These are phyloP conservation scores for Actinomortierella wolfii DNA, from an alignment of 371 early-diverging fungal genomes.

Conservation along the genomic window DNA sequence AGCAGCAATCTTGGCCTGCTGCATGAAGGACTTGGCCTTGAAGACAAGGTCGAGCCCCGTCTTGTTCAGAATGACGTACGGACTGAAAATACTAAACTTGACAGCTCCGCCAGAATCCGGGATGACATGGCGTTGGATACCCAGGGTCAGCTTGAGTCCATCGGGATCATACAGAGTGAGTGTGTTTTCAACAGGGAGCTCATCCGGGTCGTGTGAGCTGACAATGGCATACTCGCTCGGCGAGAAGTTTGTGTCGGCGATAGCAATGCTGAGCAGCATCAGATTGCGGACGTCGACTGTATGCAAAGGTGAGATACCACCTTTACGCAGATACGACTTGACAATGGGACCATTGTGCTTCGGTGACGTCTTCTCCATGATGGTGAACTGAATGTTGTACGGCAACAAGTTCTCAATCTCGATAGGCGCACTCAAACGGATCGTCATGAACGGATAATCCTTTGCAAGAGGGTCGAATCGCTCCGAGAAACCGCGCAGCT, in stretches of 20 bases:
- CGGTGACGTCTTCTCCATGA: constrained; percentile 71
- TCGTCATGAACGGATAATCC: constrained; percentile 83
- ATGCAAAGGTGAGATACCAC: constrained; percentile 80
- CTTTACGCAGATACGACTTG: constrained; percentile 69
- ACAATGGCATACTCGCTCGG: constrained; percentile 87
- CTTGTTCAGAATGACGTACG: constrained; percentile 91
- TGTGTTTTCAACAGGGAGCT: constrained; percentile 69
- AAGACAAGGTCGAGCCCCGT: constrained; percentile 83
- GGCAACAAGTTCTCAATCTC: constrained; percentile 96
- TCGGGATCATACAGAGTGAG: constrained; percentile 71
- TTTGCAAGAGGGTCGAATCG: constrained; percentile 60
- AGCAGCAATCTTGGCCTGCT: constrained; percentile 71
- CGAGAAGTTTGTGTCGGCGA: constrained; percentile 76
- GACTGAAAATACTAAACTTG: constrained; percentile 69
- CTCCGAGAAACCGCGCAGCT: constrained; percentile 60
- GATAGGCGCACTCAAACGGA: constrained; percentile 87
- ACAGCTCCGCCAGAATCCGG: constrained; percentile 72
- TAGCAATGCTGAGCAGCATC: constrained; percentile 74
- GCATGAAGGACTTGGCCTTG: constrained; percentile 80
- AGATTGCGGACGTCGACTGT: constrained; percentile 85
- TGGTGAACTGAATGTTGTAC: constrained; percentile 76
- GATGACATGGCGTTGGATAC: constrained; percentile 69
- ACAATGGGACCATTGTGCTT: constrained; percentile 61
- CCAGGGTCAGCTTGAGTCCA: constrained; percentile 69
- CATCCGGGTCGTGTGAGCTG: constrained; percentile 75